Base-by-base conservation (phyloP, 2,329 filamentous ascomycete species). In the Claviceps sp. region DNA sequence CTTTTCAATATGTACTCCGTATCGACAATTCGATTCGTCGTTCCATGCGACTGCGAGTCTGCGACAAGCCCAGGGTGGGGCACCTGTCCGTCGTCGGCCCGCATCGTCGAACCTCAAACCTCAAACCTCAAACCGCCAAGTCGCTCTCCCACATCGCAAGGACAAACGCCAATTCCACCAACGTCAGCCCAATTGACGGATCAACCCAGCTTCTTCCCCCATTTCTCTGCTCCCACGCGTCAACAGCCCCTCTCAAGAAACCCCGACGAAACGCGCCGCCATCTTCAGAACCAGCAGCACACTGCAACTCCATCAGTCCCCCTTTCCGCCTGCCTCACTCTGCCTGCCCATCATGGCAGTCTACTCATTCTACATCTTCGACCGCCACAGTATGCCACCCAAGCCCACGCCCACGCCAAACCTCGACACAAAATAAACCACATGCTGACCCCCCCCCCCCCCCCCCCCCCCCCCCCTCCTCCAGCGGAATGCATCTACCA, bases 351-450 rank as follows among this genome's bases (percentile, higher is more conserved):
- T 61, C 65, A 97, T 98, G 93, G 84, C 86, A 55, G 86, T 97
- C 69, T 97, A 94, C 72, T 90, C 89, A 55, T 95, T 98, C 72
- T 95, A 95, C 76, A 96, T 98, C 66, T 98, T 98, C 68, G 93
- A 98, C 72, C 85, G 93, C 59, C 93, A 98, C 71, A 95, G 93
- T 96, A 77, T 65, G 79, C 48, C 18, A 3, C 18, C 6, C 5
- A 5, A 34, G 18, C n/a, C n/a, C 26, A 37, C 13, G 18, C n/a
- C n/a, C 26, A 37, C 6, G 9, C 3, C 4, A 20, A 37, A 11
- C n/a, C 45, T 20, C 34, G 20, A 14, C 4, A 24, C 18, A 48
- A 18, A 26, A 41, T 2, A 26, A 40, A 30, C 22, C 16, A 50
- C 14, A 34, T 42, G 42, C n/a, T 34, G 18, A 49, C 42, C 20